A percentile compares a stretch with the other conserved stretches of the same genome.
Conservation (phyloP, 805 yeast species). For the Candida coquimbonensis region DNA sequence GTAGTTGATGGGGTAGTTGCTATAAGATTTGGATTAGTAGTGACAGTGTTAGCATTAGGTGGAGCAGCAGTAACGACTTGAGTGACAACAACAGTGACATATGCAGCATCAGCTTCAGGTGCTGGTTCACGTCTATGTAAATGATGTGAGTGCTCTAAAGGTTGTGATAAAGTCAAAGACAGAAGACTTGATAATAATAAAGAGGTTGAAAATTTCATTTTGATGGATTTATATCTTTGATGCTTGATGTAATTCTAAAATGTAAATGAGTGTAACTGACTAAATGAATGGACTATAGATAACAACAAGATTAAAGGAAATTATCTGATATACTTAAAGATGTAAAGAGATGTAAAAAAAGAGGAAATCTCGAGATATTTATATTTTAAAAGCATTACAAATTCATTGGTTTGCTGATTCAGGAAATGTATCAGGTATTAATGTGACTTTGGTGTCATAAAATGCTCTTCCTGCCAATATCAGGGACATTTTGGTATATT, state of each 20-base stretch:
- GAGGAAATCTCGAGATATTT: too few species aligned
- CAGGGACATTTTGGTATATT: background rate
- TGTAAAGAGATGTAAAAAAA: too few species aligned
- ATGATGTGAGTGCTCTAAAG: constrained; percentile 37
- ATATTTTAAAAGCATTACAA: too few species aligned
- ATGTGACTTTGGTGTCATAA: background rate
- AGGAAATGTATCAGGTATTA: background rate
- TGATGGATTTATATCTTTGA: too few species aligned
- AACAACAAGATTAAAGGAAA: too few species aligned
- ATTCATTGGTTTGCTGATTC: background rate
- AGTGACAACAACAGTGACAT: constrained; percentile 33
- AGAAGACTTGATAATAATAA: constrained; percentile 3
- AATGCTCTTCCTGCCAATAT: background rate
- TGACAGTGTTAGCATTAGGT: constrained; percentile 12
- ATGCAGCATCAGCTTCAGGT: background rate
- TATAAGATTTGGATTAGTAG: constrained; percentile 11
- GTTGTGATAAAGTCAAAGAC: constrained; percentile 11
- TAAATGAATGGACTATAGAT: background rate
- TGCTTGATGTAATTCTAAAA: background rate
- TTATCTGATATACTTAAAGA: too few species aligned
- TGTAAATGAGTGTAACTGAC: background rate
- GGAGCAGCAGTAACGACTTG: constrained; percentile 18
- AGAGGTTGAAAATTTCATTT: constrained; percentile 11
- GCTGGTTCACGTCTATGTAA: constrained; percentile 32
- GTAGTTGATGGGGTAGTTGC: constrained; percentile 11